These are phyloP conservation scores for Colletotrichum tanaceti DNA, from an alignment of 2,329 filamentous ascomycete species.

Conservation along the genomic window DNA sequence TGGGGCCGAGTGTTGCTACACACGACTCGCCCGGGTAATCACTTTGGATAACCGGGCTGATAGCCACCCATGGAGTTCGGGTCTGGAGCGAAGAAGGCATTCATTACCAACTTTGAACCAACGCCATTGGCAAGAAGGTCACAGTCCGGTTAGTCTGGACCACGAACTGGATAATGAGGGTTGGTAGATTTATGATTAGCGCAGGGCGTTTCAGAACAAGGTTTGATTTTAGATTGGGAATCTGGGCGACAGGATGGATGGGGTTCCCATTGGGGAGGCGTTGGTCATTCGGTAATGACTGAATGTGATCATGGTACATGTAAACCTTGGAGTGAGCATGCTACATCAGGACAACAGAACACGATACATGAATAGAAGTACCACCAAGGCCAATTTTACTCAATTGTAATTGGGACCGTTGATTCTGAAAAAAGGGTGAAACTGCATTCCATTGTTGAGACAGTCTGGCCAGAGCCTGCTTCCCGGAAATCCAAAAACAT, in stretches of 20 bases:
- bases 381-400: background rate
- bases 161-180: background rate
- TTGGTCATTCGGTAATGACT: slow-evolving; percentile 22
- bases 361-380: slow-evolving; percentile 32
- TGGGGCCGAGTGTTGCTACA: too few relatives aligned
- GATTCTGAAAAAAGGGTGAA: too few relatives aligned
- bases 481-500: too few relatives aligned
- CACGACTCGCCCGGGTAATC: too few relatives aligned
- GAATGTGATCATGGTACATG: slow-evolving; percentile 22
- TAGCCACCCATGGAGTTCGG: too few relatives aligned
- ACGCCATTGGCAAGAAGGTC: too few relatives aligned
- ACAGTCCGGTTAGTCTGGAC: background rate
- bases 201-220: slow-evolving; percentile 21
- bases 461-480: too few relatives aligned
- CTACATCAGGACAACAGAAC: slow-evolving; percentile 28
- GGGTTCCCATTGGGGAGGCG: slow-evolving; percentile 8
- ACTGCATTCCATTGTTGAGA: too few relatives aligned
- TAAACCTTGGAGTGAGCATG: background rate
- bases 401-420: too few relatives aligned
- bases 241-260: slow-evolving; percentile 1
- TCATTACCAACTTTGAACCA: too few relatives aligned
- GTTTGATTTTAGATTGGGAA: background rate
- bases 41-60: too few relatives aligned
- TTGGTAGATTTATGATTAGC: background rate
- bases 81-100: too few relatives aligned